Base-by-base conservation (phyloP, 2,329 filamentous ascomycete genomes). In the Aspergillus unguis region DNA sequence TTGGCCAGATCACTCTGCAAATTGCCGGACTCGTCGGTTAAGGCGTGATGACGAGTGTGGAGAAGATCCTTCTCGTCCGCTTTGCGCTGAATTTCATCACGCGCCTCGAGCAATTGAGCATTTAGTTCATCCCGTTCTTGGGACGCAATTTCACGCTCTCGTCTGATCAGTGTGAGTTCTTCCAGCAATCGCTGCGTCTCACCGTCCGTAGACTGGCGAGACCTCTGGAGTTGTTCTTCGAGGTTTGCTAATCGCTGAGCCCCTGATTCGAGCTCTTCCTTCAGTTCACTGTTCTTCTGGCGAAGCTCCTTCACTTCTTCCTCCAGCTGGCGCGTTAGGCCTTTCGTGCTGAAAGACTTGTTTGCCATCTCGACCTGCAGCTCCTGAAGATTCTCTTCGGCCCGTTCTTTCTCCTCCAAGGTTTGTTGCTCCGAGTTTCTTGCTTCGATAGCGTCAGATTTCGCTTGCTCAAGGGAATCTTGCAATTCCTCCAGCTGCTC, bases 291-390 rank as follows among this genome's bases (percentile, higher is more conserved):
- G 53, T 80, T 73, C 56, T 78, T 72, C 54, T 77, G 71, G 42
- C 74, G 73, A 47, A 82, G 65, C 2, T 73, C 65, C 41, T 83
- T 81, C 5, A 90, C 72, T 52, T 91, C 86, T 42, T 81, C 75
- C 62, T 92, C 87, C 17, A 90, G 79, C 69, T 92, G 87, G 31
- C 87, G 82, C 48, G 84, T 88, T 6, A 90, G 77, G 2, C 86
- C 87, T 65, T 88, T 90, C 9, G 86, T 88, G 48, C 84, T 83
- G 35, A 90, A 80, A 0, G 88, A 92, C 62, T 90, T 91, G 71
- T 92, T 86, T 25, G 86, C 81, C 80, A 91, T 83, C 62, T 91
- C 88, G 49, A 89, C 86, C 56, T 88, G 86, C 26, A 91, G 76
- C 51, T 81, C 77, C 45, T 81, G 78, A 2, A 86, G 73, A 51